Evolutionary conservation across 164 flowering plant species (phyloP).

Genomic region (Chimonanthus salicifolius): DNA sequence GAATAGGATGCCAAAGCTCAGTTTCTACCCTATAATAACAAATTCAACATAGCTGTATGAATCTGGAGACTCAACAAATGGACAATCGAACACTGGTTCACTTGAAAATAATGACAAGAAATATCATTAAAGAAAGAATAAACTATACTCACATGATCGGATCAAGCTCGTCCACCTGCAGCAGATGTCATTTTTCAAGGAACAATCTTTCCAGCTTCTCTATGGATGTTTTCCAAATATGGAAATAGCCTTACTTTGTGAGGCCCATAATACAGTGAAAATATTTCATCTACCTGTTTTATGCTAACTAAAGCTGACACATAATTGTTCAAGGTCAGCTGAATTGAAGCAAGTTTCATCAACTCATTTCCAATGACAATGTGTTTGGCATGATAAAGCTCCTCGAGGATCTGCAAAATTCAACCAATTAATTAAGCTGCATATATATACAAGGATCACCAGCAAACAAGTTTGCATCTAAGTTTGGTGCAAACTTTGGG

Average conservation of each 20-base stretch:
- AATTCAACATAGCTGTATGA: too few species aligned
- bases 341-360: slow-evolving; percentile 67
- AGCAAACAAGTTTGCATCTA: neutral
- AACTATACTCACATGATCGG: neutral
- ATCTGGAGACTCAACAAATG: neutral
- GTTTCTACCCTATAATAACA: too few species aligned
- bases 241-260: slow-evolving; percentile 50
- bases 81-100: neutral
- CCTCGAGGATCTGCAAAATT: slow-evolving; percentile 59
- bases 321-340: slow-evolving; percentile 35
- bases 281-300: slow-evolving; percentile 34
- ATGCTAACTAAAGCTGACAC: slow-evolving; percentile 30
- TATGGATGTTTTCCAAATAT: slow-evolving; percentile 32
- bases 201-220: slow-evolving; percentile 19
- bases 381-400: slow-evolving; percentile 58
- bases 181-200: neutral
- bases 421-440: neutral
- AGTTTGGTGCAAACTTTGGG: neutral
- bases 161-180: neutral
- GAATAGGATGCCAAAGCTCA: too few species aligned
- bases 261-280: slow-evolving; percentile 55
- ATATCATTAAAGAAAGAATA: neutral
- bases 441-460: too few species aligned
- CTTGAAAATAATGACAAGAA: too few species aligned
- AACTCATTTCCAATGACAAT: slow-evolving; percentile 78